phyloP scores from a whole-genome alignment of 2,329 filamentous ascomycete genomes.

The Gnomoniopsis sp. region DNA sequence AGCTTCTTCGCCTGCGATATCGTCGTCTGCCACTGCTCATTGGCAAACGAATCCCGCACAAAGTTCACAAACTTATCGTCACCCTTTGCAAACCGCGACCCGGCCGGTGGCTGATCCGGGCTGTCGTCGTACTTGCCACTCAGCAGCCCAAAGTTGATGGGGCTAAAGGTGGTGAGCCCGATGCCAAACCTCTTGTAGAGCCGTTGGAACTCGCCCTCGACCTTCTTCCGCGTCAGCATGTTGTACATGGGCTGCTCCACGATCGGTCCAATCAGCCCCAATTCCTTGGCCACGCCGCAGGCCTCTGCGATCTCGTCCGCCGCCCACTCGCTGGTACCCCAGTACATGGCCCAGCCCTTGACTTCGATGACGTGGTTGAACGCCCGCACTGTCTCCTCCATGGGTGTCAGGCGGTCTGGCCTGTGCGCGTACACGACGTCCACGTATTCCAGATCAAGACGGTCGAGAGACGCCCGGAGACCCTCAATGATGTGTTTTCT shows the following conservation, averaged over 20 bases:
- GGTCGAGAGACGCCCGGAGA: constrained; percentile 52
- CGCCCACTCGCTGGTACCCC: constrained; percentile 69
- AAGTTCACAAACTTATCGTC: constrained; percentile 55
- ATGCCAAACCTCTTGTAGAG: constrained; percentile 57
- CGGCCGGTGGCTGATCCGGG: constrained; percentile 56
- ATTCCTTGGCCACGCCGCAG: constrained; percentile 54
- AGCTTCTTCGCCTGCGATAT: constrained; percentile 56
- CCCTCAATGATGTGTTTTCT: constrained; percentile 62
- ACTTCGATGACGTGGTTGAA: constrained; percentile 68
- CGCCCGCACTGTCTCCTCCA: constrained; percentile 67
- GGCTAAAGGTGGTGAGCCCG: constrained; percentile 58
- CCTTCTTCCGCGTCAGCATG: constrained; percentile 56
- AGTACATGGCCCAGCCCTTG: constrained; percentile 66
- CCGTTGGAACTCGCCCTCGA: constrained; percentile 61
- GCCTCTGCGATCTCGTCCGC: constrained; percentile 66
- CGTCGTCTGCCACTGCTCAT: constrained; percentile 49
- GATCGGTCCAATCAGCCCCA: constrained; percentile 59
- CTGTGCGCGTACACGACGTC: constrained; percentile 69
- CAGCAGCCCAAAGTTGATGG: constrained; percentile 53
- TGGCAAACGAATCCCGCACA: constrained; percentile 49
- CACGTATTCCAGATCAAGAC: constrained; percentile 58
- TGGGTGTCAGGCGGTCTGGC: constrained; percentile 63
- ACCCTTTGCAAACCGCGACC: constrained; percentile 58
- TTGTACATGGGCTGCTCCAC: constrained; percentile 70
- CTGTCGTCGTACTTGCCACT: constrained; percentile 65